Percentiles rank a stretch among this genome's conserved stretches.
phyloP scores from a whole-genome alignment of 371 early-diverging fungal genomes.

The Actinomortierella wolfii region DNA sequence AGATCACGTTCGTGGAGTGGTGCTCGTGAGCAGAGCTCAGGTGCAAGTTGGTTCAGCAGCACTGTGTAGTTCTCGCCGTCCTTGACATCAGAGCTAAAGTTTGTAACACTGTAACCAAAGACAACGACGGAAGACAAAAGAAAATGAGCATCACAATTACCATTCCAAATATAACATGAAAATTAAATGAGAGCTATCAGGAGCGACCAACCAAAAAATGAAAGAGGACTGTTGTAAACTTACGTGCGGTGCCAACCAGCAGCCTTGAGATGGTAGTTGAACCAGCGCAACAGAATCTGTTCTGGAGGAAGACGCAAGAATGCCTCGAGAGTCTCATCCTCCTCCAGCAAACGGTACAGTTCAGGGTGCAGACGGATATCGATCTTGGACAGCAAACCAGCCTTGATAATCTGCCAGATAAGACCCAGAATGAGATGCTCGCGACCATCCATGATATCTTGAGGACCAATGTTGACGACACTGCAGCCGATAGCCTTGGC shows the following conservation, averaged over 20 bases:
- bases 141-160: no score
- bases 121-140: slow-evolving; percentile 2
- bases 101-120: slow-evolving; percentile 64
- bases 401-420: slow-evolving; percentile 98
- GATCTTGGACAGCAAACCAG: slow-evolving; percentile 91
- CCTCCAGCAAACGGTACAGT: slow-evolving; percentile 90
- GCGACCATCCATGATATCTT: slow-evolving; percentile 92
- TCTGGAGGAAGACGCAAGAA: slow-evolving; percentile 92
- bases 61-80: slow-evolving; percentile 96
- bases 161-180: neutral
- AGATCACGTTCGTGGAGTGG: slow-evolving; percentile 84
- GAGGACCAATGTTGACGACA: slow-evolving; percentile 95
- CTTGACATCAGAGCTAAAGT: slow-evolving; percentile 91
- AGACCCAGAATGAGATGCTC: slow-evolving; percentile 95
- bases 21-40: slow-evolving; percentile 77
- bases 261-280: slow-evolving; percentile 96
- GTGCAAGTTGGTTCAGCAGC: slow-evolving; percentile 90
- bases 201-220: slow-evolving; percentile 3
- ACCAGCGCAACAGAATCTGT: slow-evolving; percentile 95
- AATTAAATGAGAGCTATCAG: neutral
- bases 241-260: slow-evolving; percentile 83
- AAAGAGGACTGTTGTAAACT: slow-evolving; percentile 9
- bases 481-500: slow-evolving; percentile 97
- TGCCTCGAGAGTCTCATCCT: slow-evolving; percentile 90
- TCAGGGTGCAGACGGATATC: slow-evolving; percentile 97